Percentiles rank a stretch among this genome's conserved stretches.
Conservation (phyloP, 116 monocot species). For the Cymodocea nodosa region DNA sequence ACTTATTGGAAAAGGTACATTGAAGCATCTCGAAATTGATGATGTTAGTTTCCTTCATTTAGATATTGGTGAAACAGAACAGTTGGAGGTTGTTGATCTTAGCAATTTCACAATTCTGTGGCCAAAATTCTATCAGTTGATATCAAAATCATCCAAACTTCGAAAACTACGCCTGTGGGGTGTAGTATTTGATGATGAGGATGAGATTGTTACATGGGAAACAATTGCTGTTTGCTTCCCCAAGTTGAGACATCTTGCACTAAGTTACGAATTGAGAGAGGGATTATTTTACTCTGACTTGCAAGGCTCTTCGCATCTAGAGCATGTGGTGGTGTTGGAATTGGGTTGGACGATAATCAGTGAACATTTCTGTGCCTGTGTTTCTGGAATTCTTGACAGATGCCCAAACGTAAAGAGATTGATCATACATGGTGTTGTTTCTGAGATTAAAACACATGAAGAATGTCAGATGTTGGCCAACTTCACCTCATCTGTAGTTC, state of each 20-base stretch:
- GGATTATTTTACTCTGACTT: slow-evolving; percentile 51
- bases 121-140: slow-evolving; percentile 81
- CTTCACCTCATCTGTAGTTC: slow-evolving; percentile 65
- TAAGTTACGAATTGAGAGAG: slow-evolving; percentile 77
- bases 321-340: slow-evolving; percentile 63
- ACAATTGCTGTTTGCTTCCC: slow-evolving; percentile 67
- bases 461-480: slow-evolving; percentile 68
- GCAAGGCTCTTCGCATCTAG: slow-evolving; percentile 46
- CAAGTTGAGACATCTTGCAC: slow-evolving; percentile 53
- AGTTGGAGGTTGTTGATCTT: slow-evolving; percentile 74
- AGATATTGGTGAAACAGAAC: slow-evolving; percentile 76
- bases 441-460: slow-evolving; percentile 78
- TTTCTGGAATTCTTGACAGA: slow-evolving; percentile 74
- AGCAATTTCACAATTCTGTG: slow-evolving; percentile 71
- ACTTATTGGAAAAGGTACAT: slow-evolving; percentile 62
- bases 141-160: slow-evolving; percentile 65
- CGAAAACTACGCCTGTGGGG: slow-evolving; percentile 75
- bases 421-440: slow-evolving; percentile 74
- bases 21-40: slow-evolving; percentile 75
- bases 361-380: slow-evolving; percentile 78
- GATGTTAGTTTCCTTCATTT: slow-evolving; percentile 90
- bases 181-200: slow-evolving; percentile 84
- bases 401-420: slow-evolving; percentile 83
- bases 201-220: slow-evolving; percentile 82
- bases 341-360: slow-evolving; percentile 84